Percentiles rank a stretch among this genome's conserved stretches.
Conservation (phyloP, 345 rosid genomes). For the Boechera retrofracta region DNA sequence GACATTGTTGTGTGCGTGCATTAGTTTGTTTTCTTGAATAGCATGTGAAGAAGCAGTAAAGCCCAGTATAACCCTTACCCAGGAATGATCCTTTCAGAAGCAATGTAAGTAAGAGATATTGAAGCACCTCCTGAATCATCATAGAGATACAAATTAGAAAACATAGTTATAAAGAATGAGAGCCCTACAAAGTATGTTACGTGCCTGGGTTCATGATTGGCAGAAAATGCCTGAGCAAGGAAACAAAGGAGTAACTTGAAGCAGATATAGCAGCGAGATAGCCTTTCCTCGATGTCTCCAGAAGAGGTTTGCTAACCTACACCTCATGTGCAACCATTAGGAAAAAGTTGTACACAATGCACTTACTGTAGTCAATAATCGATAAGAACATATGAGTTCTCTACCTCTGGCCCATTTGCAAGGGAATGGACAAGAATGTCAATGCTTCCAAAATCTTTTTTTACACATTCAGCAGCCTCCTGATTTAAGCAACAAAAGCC, state of each 20-base stretch:
- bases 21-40: background rate
- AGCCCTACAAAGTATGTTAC: slow-evolving; percentile 8
- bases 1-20: background rate
- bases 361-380: background rate
- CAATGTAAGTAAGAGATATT: slow-evolving; percentile 90
- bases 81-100: slow-evolving; percentile 93
- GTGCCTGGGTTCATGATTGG: slow-evolving; percentile 96
- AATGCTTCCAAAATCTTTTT: slow-evolving; percentile 80
- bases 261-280: slow-evolving; percentile 95
- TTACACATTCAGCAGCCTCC: slow-evolving; percentile 94
- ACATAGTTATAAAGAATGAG: background rate
- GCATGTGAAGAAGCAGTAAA: slow-evolving; percentile 2
- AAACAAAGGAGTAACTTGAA: slow-evolving; percentile 91
- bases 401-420: slow-evolving; percentile 97
- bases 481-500: slow-evolving; percentile 42
- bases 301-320: slow-evolving; percentile 88
- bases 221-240: slow-evolving; percentile 82
- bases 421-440: slow-evolving; percentile 97
- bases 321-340: slow-evolving; percentile 18
- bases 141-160: slow-evolving; percentile 25
- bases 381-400: background rate
- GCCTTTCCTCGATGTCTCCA: slow-evolving; percentile 94
- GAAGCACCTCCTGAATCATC: slow-evolving; percentile 85
- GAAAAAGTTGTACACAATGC: background rate
- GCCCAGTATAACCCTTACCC: slow-evolving; percentile 55